Evolutionary conservation across 2,329 filamentous ascomycete species (phyloP).

Genomic region (Gaeumannomyces sp.): DNA sequence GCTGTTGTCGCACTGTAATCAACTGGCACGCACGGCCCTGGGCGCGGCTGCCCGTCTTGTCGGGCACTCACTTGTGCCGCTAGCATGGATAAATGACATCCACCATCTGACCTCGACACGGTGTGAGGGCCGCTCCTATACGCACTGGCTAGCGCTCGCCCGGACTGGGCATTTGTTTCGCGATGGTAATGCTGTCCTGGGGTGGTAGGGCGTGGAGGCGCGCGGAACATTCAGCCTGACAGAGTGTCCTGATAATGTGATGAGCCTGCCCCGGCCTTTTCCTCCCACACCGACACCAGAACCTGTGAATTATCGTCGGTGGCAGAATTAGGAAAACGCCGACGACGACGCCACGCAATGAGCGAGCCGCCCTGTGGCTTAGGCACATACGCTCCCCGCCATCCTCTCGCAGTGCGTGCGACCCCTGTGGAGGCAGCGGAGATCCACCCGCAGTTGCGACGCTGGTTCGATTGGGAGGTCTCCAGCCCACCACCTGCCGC

Average conservation of each 20-base stretch:
- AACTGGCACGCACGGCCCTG: background rate
- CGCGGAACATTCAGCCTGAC: background rate
- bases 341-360: background rate
- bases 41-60: too few relatives aligned
- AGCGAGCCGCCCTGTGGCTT: background rate
- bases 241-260: background rate
- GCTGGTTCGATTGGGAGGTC: background rate
- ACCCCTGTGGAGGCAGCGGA: background rate
- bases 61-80: background rate
- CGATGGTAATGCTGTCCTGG: background rate
- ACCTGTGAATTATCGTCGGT: background rate
- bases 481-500: background rate
- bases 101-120: background rate
- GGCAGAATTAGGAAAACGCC: background rate
- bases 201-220: too few relatives aligned
- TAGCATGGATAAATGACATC: too few relatives aligned
- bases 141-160: background rate
- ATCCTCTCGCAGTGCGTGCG: background rate
- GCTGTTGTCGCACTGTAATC: background rate
- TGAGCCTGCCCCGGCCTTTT: background rate
- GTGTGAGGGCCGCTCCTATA: background rate
- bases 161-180: background rate
- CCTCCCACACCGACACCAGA: background rate
- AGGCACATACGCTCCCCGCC: background rate
- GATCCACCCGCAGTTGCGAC: background rate